These are phyloP conservation scores for Cladosporium sp. DNA, from an alignment of 2,329 filamentous ascomycete species.

Conservation along the genomic window DNA sequence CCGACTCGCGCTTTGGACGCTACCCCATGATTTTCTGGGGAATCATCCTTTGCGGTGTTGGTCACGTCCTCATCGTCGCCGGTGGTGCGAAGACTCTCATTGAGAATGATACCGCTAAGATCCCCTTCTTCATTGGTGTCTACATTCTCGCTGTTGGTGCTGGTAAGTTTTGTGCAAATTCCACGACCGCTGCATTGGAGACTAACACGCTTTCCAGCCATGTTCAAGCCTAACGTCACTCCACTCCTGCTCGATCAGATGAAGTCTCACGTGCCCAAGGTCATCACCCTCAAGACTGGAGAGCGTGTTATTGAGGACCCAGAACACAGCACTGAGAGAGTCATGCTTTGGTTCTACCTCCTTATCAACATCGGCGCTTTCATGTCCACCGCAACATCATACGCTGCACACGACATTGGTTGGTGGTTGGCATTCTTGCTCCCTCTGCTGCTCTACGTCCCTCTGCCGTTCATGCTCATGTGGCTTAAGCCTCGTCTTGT, in stretches of 20 bases:
- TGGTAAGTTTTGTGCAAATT: conserved; percentile 71
- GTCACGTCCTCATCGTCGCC: conserved; percentile 25
- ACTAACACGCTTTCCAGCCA: conserved; percentile 62
- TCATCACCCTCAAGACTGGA: conserved; percentile 39
- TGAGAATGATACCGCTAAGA: conserved; percentile 16
- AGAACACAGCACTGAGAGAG: conserved; percentile 48
- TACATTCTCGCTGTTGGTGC: conserved; percentile 58
- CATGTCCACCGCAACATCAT: conserved; percentile 65
- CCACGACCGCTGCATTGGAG: conserved; percentile 54
- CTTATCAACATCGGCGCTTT: conserved; percentile 74
- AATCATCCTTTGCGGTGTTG: conserved; percentile 26
- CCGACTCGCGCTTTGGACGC: conserved; percentile 28
- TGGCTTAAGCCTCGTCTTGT: conserved; percentile 19
- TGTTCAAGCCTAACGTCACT: conserved; percentile 76
- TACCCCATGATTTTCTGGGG: conserved; percentile 28
- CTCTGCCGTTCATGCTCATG: conserved; percentile 39
- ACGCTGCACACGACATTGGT: conserved; percentile 65
- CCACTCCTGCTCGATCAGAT: conserved; percentile 52
- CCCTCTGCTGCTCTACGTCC: conserved; percentile 62
- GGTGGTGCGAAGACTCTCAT: conserved; percentile 56
- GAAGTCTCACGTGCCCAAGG: conserved; percentile 40
- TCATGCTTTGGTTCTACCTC: conserved; percentile 66
- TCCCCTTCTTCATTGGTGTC: conserved; percentile 61
- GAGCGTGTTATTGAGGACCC: conserved; percentile 51
- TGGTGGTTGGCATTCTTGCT: conserved; percentile 67